These are phyloP conservation scores for Diutina rugosa DNA, from an alignment of 1,139 yeast species.

Conservation along the genomic window DNA sequence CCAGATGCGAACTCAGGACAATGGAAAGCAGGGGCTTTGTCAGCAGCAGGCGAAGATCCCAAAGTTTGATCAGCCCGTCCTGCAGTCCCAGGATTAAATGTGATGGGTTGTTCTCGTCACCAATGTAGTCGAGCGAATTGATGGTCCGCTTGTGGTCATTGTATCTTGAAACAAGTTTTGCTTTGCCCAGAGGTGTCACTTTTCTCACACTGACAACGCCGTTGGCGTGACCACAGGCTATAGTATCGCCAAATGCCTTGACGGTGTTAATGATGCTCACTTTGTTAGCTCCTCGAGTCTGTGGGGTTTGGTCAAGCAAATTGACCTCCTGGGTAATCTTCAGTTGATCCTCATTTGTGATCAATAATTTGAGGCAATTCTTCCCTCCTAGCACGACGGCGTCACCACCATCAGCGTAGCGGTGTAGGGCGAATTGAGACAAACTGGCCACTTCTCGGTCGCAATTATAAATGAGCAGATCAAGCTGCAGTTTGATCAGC, in stretches of 20 bases:
- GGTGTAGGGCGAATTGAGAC: constrained; percentile 20
- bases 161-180: constrained; percentile 31
- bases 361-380: constrained; percentile 37
- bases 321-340: constrained; percentile 25
- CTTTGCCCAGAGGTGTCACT: constrained; percentile 21
- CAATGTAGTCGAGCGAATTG: constrained; percentile 59
- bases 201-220: constrained; percentile 24
- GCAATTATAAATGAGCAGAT: constrained; percentile 11
- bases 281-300: constrained; percentile 12
- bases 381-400: constrained; percentile 49
- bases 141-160: constrained; percentile 73
- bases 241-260: constrained; percentile 19
- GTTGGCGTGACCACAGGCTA: constrained; percentile 32
- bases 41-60: constrained; percentile 63
- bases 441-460: constrained; percentile 21
- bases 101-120: constrained; percentile 22
- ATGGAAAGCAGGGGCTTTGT: constrained; percentile 33
- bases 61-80: constrained; percentile 76
- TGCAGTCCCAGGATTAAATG: constrained; percentile 73
- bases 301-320: constrained; percentile 32
- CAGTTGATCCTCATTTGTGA: constrained; percentile 27
- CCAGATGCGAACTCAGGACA: constrained; percentile 39
- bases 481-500: constrained; percentile 5
- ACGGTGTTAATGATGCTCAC: constrained; percentile 29
- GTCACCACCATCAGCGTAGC: constrained; percentile 13